phyloP scores from a whole-genome alignment of 2,329 filamentous ascomycete genomes.

The Alternaria gansuensis region DNA sequence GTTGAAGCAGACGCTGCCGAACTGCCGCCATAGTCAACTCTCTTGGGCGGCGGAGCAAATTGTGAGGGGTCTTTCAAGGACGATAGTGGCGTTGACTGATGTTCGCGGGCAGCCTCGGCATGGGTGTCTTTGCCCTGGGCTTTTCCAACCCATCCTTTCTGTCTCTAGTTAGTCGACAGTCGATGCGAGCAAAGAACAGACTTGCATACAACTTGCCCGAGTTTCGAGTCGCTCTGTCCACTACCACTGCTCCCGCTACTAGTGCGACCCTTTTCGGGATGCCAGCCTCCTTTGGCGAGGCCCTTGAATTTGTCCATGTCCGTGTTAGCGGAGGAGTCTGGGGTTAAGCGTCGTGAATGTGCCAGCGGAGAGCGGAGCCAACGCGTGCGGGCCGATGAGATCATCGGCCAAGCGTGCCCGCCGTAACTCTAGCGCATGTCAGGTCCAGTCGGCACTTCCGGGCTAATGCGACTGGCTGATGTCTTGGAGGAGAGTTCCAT shows the following conservation, averaged over 20 bases:
- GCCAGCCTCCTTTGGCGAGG: slow-evolving; percentile 60
- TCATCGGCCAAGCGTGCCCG: slow-evolving; percentile 25
- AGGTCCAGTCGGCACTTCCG: slow-evolving; percentile 6
- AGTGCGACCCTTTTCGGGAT: slow-evolving; percentile 48
- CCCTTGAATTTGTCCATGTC: slow-evolving; percentile 50
- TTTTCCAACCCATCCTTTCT: slow-evolving; percentile 69
- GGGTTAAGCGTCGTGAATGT: slow-evolving; percentile 23
- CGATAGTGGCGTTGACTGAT: slow-evolving; percentile 70
- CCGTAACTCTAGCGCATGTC: slow-evolving; percentile 11
- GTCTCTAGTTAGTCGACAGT: slow-evolving; percentile 23
- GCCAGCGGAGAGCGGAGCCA: slow-evolving; percentile 18
- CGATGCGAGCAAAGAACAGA: slow-evolving; percentile 23
- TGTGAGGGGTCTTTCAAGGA: slow-evolving; percentile 77
- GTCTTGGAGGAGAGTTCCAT: neutral
- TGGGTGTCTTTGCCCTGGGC: slow-evolving; percentile 56
- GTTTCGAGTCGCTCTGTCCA: slow-evolving; percentile 59
- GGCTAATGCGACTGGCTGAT: neutral
- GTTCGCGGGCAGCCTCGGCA: slow-evolving; percentile 53
- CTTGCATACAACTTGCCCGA: slow-evolving; percentile 64
- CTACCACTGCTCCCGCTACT: slow-evolving; percentile 18
- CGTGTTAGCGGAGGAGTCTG: slow-evolving; percentile 18
- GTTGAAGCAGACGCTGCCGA: slow-evolving; percentile 53
- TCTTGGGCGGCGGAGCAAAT: slow-evolving; percentile 84
- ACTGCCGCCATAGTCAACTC: slow-evolving; percentile 59
- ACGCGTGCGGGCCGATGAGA: slow-evolving; percentile 35